These are phyloP conservation scores for Cyberlindnera misumaiensis DNA, from an alignment of 805 yeast species.

Conservation along the genomic window DNA sequence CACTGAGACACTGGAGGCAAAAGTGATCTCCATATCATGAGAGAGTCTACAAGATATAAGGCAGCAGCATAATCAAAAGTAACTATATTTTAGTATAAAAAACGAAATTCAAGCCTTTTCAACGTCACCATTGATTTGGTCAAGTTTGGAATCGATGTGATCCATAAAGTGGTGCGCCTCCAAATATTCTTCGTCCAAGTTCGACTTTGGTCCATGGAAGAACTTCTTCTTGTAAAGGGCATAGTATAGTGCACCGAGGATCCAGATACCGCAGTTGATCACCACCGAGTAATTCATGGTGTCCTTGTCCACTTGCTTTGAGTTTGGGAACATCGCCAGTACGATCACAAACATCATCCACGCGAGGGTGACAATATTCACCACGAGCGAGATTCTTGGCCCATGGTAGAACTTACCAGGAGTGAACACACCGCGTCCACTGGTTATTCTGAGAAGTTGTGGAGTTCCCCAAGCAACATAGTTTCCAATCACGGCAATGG, in stretches of 20 bases:
- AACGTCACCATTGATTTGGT: too few species aligned
- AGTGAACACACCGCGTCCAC: constrained; percentile 43
- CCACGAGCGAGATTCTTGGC: constrained; percentile 32
- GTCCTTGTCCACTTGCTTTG: constrained; percentile 25
- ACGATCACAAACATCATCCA: constrained; percentile 50
- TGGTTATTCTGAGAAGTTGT: constrained; percentile 32
- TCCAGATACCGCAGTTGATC: constrained; percentile 57
- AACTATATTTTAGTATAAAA: too few species aligned
- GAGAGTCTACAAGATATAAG: too few species aligned
- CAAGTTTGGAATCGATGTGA: too few species aligned
- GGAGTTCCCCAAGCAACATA: constrained; percentile 37
- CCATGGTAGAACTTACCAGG: constrained; percentile 72
- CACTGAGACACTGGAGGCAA: constrained; percentile 47
- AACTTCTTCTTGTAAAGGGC: constrained; percentile 43
- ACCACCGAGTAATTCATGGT: constrained; percentile 71
- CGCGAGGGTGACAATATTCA: constrained; percentile 39
- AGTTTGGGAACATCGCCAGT: constrained; percentile 54
- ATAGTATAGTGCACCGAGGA: constrained; percentile 47
- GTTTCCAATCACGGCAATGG: constrained; percentile 37
- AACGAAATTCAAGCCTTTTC: too few species aligned
- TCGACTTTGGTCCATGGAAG: constrained; percentile 50
- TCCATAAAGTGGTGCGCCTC: neutral
- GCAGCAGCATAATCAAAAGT: too few species aligned
- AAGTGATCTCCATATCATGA: constrained; percentile 31
- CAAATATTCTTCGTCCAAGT: constrained; percentile 32